These are phyloP conservation scores for Metarhizium brunneum DNA, from an alignment of 2,329 filamentous ascomycete genomes.

Conservation along the genomic window DNA sequence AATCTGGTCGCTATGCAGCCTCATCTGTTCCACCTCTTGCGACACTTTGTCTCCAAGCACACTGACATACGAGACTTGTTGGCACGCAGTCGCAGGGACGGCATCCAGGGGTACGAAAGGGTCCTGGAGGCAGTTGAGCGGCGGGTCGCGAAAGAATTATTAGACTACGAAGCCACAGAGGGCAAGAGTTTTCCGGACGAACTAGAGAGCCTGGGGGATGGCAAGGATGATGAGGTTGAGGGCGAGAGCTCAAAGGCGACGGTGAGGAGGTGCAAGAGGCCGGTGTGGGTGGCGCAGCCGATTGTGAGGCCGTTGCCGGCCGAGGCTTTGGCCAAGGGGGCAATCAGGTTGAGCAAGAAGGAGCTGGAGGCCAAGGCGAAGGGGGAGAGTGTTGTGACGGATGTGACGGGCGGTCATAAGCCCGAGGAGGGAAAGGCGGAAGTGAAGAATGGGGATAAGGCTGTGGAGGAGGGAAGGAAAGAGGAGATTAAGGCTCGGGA, in stretches of 20 bases:
- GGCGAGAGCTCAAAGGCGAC: constrained; percentile 55
- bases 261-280: constrained; percentile 64
- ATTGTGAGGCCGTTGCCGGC: constrained; percentile 78
- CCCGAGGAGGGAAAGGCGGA: constrained; percentile 18
- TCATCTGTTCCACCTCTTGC: constrained; percentile 85
- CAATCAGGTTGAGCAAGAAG: constrained; percentile 67
- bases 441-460: constrained; percentile 28
- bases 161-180: constrained; percentile 51
- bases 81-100: constrained; percentile 56
- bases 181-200: constrained; percentile 40
- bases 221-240: constrained; percentile 26
- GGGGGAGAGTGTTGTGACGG: constrained; percentile 7
- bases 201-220: constrained; percentile 12
- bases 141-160: constrained; percentile 61
- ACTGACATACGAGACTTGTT: constrained; percentile 81
- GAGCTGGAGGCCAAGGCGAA: constrained; percentile 22
- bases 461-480: constrained; percentile 19
- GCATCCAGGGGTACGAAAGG: constrained; percentile 68
- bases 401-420: not conserved
- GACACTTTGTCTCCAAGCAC: constrained; percentile 70
- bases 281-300: constrained; percentile 86
- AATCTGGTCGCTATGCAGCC: constrained; percentile 80
- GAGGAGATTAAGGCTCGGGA: constrained; percentile 7
- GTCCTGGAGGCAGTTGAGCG: constrained; percentile 68
- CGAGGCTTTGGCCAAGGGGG: constrained; percentile 77